A percentile compares a stretch with the other conserved stretches of the same genome.
Conservation (phyloP, 208 protist genomes). For the Leishmania amazonensis region DNA sequence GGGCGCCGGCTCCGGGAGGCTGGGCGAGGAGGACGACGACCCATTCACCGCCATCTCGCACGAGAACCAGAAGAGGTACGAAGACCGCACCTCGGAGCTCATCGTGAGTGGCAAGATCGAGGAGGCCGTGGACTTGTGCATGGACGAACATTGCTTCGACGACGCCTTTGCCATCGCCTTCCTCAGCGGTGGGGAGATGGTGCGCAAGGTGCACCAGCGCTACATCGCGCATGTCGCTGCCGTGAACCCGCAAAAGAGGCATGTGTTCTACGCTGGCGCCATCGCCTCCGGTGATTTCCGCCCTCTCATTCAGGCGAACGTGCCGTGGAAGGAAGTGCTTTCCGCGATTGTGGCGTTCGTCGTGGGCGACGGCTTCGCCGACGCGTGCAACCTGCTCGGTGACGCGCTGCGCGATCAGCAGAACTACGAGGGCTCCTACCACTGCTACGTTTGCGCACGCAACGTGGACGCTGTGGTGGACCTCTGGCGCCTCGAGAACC, state of each 20-base stretch:
- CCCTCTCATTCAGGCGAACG: slow-evolving; percentile 38
- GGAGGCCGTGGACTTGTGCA: slow-evolving; percentile 77
- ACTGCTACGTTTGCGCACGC: slow-evolving; percentile 76
- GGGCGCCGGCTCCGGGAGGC: slow-evolving; percentile 8
- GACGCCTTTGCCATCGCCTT: slow-evolving; percentile 83
- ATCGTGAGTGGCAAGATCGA: slow-evolving; percentile 66
- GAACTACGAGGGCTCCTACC: slow-evolving; percentile 71
- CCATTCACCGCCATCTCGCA: slow-evolving; percentile 67
- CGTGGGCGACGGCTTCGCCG: slow-evolving; percentile 60
- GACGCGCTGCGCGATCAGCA: slow-evolving; percentile 42
- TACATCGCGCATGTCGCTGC: slow-evolving; percentile 48
- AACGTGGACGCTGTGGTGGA: slow-evolving; percentile 77
- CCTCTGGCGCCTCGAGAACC: slow-evolving; percentile 53
- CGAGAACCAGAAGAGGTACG: slow-evolving; percentile 61
- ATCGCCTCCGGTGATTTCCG: slow-evolving; percentile 71
- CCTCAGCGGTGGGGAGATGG: slow-evolving; percentile 60
- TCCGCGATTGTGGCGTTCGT: slow-evolving; percentile 71
- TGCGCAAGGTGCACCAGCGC: slow-evolving; percentile 62
- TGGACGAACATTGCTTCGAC: slow-evolving; percentile 58
- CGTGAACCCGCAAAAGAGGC: slow-evolving; percentile 49
- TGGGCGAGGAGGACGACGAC: slow-evolving; percentile 51
- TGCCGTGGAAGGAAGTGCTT: slow-evolving; percentile 83
- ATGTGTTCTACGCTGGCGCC: slow-evolving; percentile 69
- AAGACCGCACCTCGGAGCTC: slow-evolving; percentile 61
- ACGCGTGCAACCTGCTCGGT: slow-evolving; percentile 67